A percentile compares a stretch with the other conserved stretches of the same genome.
Conservation (phyloP, 257 asterid genomes). For the Cruciata laevipes region DNA sequence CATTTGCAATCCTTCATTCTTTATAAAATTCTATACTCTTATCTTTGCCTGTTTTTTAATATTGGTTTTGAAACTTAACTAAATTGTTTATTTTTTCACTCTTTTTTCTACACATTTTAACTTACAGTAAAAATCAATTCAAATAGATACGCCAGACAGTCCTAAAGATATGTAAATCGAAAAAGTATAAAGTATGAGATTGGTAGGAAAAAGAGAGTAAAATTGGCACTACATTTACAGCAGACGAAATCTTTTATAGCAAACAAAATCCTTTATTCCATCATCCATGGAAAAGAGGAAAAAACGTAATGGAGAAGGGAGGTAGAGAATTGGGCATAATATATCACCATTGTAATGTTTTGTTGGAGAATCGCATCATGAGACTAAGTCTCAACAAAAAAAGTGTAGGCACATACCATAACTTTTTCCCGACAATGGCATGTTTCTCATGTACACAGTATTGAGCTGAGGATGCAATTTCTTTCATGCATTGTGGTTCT, state of each 20-base stretch:
- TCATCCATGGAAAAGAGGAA: background rate
- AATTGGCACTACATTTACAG: background rate
- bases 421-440: slow-evolving; percentile 8
- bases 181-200: background rate
- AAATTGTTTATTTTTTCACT: no score
- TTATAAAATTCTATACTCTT: no score
- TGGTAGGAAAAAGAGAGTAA: background rate
- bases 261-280: background rate
- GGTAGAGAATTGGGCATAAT: background rate
- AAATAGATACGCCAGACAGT: no score
- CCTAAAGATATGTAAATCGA: background rate
- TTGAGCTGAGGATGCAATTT: background rate
- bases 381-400: background rate
- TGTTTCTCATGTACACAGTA: background rate
- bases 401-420: background rate
- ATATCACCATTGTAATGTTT: background rate
- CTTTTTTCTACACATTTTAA: no score
- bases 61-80: no score
- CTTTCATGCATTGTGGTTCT: no score
- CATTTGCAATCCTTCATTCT: background rate
- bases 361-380: slow-evolving; percentile 3
- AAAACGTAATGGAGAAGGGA: slow-evolving; percentile 1
- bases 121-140: no score
- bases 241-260: background rate
- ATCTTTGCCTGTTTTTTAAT: no score